Evolutionary conservation across 306 rosid genomes (phyloP), one percentile per base, ranked within the genome.

Genomic region (Quercus alba): DNA sequence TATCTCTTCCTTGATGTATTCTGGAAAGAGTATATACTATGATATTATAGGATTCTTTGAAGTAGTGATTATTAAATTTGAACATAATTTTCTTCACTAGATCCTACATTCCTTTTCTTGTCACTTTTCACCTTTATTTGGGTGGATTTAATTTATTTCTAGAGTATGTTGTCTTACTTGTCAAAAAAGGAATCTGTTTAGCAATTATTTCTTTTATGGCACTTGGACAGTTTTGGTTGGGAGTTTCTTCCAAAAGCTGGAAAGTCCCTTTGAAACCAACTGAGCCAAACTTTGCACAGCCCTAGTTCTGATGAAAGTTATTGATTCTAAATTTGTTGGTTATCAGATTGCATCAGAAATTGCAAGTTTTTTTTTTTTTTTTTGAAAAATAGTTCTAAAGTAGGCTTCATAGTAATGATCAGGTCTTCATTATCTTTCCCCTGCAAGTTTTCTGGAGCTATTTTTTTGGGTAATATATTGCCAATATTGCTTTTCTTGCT

Each of bases 381-480:
- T 12, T 64, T 0, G 71, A 21, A 3, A 66, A 58, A 66, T 63
- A 18, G n/a, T 66, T 31, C 71, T 17, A 33, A 30, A 19, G 8
- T 17, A 66, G 12, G 71, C 23, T 66, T 66, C 71, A 63, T 28
- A 5, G 28, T 35, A 63, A 28, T 28, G 70, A 23, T 6, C 28
- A 2, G 61, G 70, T 68, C 72, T n/a, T 75, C 31, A 19, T 28
- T 49, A 63, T 56, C 19, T 72, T 14, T 71, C 19, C 13, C 28
- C 28, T 63, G 35, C 52, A 67, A 67, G 72, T 67, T 33, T 63
- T 67, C 38, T 67, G 72, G 72, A 23, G 56, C 46, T 44, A 75
- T 49, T 57, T 69, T 8, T 14, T 44, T 38, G 14, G 54, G 54
- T 49, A 49, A 63, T 59, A 33, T 13, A 12, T 63, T 58, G 56